These are phyloP conservation scores for Dactylellina drechsleri DNA, from an alignment of 2,329 filamentous ascomycete genomes.

Conservation along the genomic window DNA sequence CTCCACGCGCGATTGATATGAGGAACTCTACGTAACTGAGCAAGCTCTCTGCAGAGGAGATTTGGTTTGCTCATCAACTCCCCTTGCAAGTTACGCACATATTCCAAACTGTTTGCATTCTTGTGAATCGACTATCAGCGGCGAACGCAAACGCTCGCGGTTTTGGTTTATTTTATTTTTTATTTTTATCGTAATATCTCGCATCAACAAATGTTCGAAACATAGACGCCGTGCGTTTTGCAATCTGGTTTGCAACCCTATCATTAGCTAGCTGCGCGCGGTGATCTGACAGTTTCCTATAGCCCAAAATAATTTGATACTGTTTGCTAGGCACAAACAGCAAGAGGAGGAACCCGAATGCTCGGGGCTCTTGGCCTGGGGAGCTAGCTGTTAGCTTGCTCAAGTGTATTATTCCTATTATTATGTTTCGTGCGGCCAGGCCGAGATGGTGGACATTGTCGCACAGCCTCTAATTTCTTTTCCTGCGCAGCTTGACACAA, in stretches of 20 bases:
- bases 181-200: too few species aligned
- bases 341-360: slow-evolving; percentile 1
- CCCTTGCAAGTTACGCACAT: slow-evolving; percentile 19
- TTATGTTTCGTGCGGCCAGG: slow-evolving; percentile 31
- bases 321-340: slow-evolving; percentile 52
- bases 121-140: slow-evolving; percentile 24
- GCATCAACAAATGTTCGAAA: slow-evolving; percentile 11
- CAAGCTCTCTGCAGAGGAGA: background rate
- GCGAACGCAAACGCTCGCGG: slow-evolving; percentile 17
- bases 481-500: slow-evolving; percentile 51
- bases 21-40: too few species aligned
- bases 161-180: too few species aligned
- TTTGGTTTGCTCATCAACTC: slow-evolving; percentile 28
- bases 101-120: slow-evolving; percentile 48
- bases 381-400: too few species aligned
- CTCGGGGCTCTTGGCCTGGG: slow-evolving; percentile 7
- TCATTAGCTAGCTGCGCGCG: slow-evolving; percentile 13
- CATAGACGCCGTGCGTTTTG: slow-evolving; percentile 41
- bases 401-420: background rate
- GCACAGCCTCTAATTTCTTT: slow-evolving; percentile 47
- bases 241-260: slow-evolving; percentile 25
- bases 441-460: slow-evolving; percentile 46
- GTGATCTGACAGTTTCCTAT: slow-evolving; percentile 5
- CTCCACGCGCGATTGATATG: too few species aligned
- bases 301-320: slow-evolving; percentile 18